A percentile compares a stretch with the other conserved stretches of the same genome.
Conservation (phyloP, 2,329 filamentous ascomycete genomes). For the Microcyclospora pomicola region DNA sequence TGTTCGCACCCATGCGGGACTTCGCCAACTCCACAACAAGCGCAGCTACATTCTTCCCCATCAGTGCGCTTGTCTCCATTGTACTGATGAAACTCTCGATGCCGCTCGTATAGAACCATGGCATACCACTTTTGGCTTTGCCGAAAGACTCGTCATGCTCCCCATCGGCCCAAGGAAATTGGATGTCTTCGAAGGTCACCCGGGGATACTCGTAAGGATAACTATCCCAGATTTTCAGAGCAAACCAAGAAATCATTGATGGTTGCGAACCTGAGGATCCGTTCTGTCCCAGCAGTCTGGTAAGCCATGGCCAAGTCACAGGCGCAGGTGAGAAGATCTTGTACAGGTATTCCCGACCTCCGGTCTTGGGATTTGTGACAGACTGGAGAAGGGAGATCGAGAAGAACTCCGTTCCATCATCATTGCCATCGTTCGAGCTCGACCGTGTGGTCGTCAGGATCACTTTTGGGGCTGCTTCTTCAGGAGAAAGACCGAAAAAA, state of each 20-base stretch:
- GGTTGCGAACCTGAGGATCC: constrained; percentile 1
- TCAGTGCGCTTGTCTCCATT: constrained; percentile 91
- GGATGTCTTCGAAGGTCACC: constrained; percentile 71
- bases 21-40: constrained; percentile 44
- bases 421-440: constrained; percentile 27
- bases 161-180: constrained; percentile 42
- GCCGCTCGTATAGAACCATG: constrained; percentile 50
- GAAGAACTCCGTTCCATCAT: constrained; percentile 50
- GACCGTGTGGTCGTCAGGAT: constrained; percentile 64
- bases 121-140: too few relatives aligned
- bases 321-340: constrained; percentile 50
- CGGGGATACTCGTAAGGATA: constrained; percentile 63
- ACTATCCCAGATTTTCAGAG: constrained; percentile 64
- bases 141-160: too few relatives aligned
- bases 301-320: constrained; percentile 34
- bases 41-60: constrained; percentile 73
- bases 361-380: constrained; percentile 37
- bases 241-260: constrained; percentile 48
- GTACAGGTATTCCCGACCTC: constrained; percentile 42
- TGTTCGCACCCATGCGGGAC: too few relatives aligned
- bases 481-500: constrained; percentile 55
- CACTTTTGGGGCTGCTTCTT: constrained; percentile 50
- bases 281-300: constrained; percentile 33
- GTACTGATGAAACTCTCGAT: constrained; percentile 93
- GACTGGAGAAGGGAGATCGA: constrained; percentile 62